Evolutionary conservation across 148 eudicot species (phyloP).

Genomic region (Rhododendron molle): DNA sequence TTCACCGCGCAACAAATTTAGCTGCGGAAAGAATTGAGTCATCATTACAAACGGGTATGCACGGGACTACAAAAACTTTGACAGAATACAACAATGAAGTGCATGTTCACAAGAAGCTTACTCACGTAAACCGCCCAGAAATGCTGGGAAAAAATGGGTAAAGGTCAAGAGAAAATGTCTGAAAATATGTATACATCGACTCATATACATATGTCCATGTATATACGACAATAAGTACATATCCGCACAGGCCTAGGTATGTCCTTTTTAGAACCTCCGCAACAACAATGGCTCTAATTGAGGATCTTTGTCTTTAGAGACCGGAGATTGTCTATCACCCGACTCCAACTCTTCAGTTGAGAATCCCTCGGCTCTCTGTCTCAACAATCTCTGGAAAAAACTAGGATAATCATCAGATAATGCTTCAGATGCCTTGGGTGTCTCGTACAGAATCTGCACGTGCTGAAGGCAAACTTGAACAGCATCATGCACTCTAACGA

Average conservation of each 20-base stretch:
- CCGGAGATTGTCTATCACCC: slow-evolving; percentile 27
- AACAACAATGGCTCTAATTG: slow-evolving; percentile 67
- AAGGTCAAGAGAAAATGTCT: not conserved
- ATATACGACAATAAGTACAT: not conserved
- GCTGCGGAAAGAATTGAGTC: not conserved
- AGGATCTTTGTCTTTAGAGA: slow-evolving; percentile 32
- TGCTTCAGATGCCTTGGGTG: slow-evolving; percentile 31
- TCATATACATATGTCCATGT: not conserved
- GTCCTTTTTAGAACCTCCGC: slow-evolving; percentile 25
- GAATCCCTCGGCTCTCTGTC: slow-evolving; percentile 43
- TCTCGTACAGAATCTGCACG: slow-evolving; percentile 46
- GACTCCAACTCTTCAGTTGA: slow-evolving; percentile 53
- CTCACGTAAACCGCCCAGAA: not conserved
- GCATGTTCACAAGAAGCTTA: not conserved
- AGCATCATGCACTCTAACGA: slow-evolving; percentile 95
- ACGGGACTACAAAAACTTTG: not conserved
- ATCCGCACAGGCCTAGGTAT: not conserved
- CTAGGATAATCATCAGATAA: slow-evolving; percentile 30
- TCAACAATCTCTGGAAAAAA: slow-evolving; percentile 36
- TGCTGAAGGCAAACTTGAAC: slow-evolving; percentile 90
- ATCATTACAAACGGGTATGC: not conserved
- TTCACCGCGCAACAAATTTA: not conserved
- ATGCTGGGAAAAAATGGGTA: not conserved
- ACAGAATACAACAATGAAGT: not conserved
- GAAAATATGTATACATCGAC: not conserved